Evolutionary conservation across 2,329 filamentous ascomycete genomes (phyloP).

Genomic region (Exophiala sp.): DNA sequence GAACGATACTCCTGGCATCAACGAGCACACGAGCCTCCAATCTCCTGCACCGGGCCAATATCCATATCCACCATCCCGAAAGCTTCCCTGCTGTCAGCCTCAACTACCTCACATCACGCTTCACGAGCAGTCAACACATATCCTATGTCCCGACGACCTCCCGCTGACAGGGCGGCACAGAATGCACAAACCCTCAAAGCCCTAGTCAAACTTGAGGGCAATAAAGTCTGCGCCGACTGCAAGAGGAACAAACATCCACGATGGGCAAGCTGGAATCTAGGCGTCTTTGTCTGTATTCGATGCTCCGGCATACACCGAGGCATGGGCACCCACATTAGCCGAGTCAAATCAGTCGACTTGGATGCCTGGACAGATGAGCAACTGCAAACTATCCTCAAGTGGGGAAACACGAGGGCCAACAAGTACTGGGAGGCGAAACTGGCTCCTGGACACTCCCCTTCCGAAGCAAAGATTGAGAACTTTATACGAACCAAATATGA

Average conservation of each 20-base stretch:
- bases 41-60: too few relatives aligned
- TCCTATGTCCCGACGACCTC: constrained; percentile 44
- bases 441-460: constrained; percentile 83
- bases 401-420: constrained; percentile 95
- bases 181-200: constrained; percentile 93
- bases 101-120: not conserved
- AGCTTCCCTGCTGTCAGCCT: not conserved
- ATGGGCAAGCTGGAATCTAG: constrained; percentile 99
- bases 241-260: constrained; percentile 98
- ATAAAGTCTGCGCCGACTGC: constrained; percentile 97
- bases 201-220: constrained; percentile 87
- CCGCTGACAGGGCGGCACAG: constrained; percentile 76
- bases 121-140: too few relatives aligned
- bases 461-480: constrained; percentile 98
- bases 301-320: constrained; percentile 98
- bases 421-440: constrained; percentile 98
- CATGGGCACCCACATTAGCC: constrained; percentile 98
- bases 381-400: constrained; percentile 85
- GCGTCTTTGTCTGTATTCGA: constrained; percentile 95
- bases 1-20: too few relatives aligned
- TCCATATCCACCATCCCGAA: not conserved
- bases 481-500: constrained; percentile 99
- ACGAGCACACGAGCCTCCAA: too few relatives aligned
- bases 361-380: constrained; percentile 99
- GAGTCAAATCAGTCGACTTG: constrained; percentile 96